Evolutionary conservation across 352 stramenopile genomes (phyloP), one percentile per base, ranked within the genome.

Genomic region (Globisporangium polare): DNA sequence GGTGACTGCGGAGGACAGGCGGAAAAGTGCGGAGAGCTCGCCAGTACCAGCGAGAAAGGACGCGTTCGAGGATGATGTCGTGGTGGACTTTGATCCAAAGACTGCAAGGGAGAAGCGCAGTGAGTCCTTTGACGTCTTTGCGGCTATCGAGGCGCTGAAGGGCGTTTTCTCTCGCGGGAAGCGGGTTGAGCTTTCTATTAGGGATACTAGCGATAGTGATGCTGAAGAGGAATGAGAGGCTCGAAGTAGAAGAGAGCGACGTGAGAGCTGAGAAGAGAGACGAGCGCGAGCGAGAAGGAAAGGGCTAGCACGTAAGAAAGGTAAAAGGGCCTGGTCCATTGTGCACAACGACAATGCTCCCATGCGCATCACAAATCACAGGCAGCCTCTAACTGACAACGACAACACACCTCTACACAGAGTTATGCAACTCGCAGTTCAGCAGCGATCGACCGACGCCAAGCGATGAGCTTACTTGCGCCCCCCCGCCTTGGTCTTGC

Each of bases 21-120:
- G 18, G n/a, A n/a, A n/a, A 22, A 46, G 13, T 17, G 18, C 29
- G 1, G n/a, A 27, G 17, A 55, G 31, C 29, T n/a, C 2, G 5
- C 15, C n/a, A 22, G 27, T 54, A 0, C 56, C 56, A 31, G 20
- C 7, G 18, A 47, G 33, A 17, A 37, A 46, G 12, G 56, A 53
- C 56, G 56, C 56, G 20, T 62, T 62, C 27, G 46, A 33, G 29
- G 29, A 62, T 22, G 56, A 62, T 20, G 55, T 62, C 6, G n/a
- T n/a, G 3, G 56, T 55, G 8, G 45, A 41, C 7, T 62, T 27
- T 13, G 56, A 62, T 29, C 56, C 56, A 8, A 47, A 62, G 39
- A n/a, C 29, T 0, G 35, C 13, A 22, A 52, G 18, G 12, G 46
- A 35, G 13, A 20, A 45, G 13, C 2, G n/a, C 18, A 24, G 24